Base-by-base conservation (phyloP, 2,329 filamentous ascomycete species). In the Cladosporium velox region DNA sequence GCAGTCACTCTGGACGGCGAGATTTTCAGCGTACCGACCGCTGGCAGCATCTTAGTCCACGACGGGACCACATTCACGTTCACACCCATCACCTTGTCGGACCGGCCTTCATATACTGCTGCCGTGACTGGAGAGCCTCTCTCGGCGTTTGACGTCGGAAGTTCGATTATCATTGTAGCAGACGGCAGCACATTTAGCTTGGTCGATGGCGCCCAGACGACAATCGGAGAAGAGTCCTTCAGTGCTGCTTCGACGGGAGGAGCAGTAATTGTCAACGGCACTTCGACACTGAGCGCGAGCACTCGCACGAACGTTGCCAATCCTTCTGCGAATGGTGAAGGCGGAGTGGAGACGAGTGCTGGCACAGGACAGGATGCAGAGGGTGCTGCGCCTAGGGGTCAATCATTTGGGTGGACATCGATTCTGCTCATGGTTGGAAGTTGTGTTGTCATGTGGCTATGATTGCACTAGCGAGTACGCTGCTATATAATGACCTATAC, bases 181-280 rank as follows among this genome's bases (percentile, higher is more conserved):
- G 44, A 11, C n/a, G 51, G 26, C 34, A 64, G 32, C 24, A 58
- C 52, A 1, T 18, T 64, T 11, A 64, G 52, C 7, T 38, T 64
- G 15, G 62, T 52, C 1, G 54, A 64, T 18, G 62, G 62, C 12
- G 35, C 52, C 12, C 62, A 26, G 21, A 64, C 62, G 6, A 58
- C 41, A 1, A 4, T 64, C 24, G 38, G 28, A 11, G 26, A 11
- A 11, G n/a, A 34, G 12, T 24, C n/a, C 15, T 6, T 64, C 32
- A 57, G 62, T 26, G 62, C 62, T 12, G n/a, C 28, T 8, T 12
- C 52, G 3, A 64, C 51, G 14, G 62, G 62, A 12, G 62, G 52
- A 7, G 62, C 52, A 8, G 26, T 64, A 15, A 26, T 64, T 8
- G 18, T 55, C 28, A 55, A 34, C n/a, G 28, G 52, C 1, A 54